Conservation (phyloP, 768 basidiomycete species). For the Tricholoma saponaceum region DNA sequence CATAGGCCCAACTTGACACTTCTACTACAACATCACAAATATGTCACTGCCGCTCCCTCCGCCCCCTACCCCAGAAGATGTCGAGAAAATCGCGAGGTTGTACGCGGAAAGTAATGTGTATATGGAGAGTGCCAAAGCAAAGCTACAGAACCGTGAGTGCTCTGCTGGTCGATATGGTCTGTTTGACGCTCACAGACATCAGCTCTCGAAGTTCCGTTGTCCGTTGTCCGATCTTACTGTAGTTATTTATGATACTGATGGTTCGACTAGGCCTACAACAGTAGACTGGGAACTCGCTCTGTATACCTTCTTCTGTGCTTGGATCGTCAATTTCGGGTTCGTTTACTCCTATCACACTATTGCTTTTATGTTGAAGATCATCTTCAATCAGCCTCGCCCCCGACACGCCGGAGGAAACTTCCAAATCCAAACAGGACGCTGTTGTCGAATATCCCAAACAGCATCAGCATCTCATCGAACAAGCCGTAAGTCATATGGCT, state of each 20-base stretch:
- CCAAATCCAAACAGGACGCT: no score
- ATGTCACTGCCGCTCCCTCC: background rate
- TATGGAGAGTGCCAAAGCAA: background rate
- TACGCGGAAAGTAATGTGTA: background rate
- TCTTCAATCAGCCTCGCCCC: no score
- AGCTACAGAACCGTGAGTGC: background rate
- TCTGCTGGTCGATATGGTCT: background rate
- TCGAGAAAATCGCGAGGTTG: background rate
- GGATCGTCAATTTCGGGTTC: no score
- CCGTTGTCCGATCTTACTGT: background rate
- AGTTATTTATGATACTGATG: background rate
- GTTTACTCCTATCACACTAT: no score
- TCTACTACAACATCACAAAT: background rate
- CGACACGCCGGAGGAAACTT: no score
- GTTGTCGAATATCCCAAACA: no score
- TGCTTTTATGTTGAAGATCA: no score
- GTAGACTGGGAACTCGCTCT: background rate
- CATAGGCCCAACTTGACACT: background rate
- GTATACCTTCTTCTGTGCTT: background rate
- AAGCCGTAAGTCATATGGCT: no score
- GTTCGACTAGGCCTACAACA: background rate
- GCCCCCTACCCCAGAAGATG: background rate
- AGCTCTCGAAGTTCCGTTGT: background rate
- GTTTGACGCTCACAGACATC: background rate
- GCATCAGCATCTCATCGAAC: no score